These are phyloP conservation scores for Aphanomyces stellatus DNA, from an alignment of 352 stramenopile genomes.

Conservation along the genomic window DNA sequence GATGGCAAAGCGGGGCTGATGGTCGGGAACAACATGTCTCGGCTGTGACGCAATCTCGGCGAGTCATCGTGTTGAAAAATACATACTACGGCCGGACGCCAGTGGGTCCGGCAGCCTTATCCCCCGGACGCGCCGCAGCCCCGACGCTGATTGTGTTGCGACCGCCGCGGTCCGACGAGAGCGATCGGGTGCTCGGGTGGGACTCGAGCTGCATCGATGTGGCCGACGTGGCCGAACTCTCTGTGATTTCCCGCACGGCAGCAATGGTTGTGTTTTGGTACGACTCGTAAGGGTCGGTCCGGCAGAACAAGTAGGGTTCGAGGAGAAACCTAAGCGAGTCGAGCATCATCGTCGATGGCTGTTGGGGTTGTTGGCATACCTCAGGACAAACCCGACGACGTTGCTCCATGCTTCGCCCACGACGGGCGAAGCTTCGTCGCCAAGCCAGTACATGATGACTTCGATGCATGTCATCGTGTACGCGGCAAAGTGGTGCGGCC, in stretches of 20 bases:
- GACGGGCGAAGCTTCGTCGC: constrained; percentile 2
- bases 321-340: background rate
- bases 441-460: constrained; percentile 22
- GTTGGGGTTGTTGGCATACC: constrained; percentile 2
- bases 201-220: background rate
- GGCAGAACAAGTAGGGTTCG: constrained; percentile 7
- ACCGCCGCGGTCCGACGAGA: background rate
- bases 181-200: background rate
- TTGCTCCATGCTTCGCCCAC: constrained; percentile 17
- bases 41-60: too few species aligned
- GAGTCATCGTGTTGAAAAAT: too few species aligned
- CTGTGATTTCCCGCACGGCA: constrained; percentile 16
- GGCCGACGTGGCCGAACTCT: background rate
- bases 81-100: too few species aligned
- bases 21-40: too few species aligned
- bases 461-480: constrained; percentile 12
- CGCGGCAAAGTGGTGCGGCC: constrained; percentile 14
- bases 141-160: too few species aligned
- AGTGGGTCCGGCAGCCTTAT: too few species aligned
- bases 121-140: too few species aligned
- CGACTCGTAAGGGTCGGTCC: constrained; percentile 14
- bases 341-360: background rate
- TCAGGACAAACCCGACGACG: constrained; percentile 3
- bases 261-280: constrained; percentile 21
- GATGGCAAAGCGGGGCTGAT: too few species aligned